Conservation (phyloP, 2,329 filamentous ascomycete genomes). For the Emericellopsis cladophorae region DNA sequence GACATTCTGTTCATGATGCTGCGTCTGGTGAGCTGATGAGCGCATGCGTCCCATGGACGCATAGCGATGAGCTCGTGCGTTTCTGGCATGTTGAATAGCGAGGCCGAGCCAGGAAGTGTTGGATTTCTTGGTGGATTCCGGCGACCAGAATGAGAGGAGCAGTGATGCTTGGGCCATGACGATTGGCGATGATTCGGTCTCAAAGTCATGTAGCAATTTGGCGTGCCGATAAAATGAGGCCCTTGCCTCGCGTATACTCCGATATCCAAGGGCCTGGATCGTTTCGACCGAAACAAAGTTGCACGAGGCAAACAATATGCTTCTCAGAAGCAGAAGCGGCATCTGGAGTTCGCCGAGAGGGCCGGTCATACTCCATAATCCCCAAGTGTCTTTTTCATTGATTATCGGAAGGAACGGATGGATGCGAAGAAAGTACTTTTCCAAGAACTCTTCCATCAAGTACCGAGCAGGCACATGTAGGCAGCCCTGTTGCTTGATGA, state of each 20-base stretch:
- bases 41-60: slow-evolving; percentile 17
- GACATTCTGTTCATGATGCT: slow-evolving; percentile 22
- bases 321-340: no score
- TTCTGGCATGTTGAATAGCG: slow-evolving; percentile 35
- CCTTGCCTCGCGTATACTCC: slow-evolving; percentile 27
- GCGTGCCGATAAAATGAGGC: slow-evolving; percentile 26
- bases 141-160: slow-evolving; percentile 29
- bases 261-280: slow-evolving; percentile 27
- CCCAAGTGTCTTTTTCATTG: slow-evolving; percentile 26
- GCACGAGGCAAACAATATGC: slow-evolving; percentile 25
- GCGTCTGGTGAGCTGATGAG: slow-evolving; percentile 13
- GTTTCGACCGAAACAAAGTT: slow-evolving; percentile 25
- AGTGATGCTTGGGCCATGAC: slow-evolving; percentile 26
- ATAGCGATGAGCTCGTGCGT: slow-evolving; percentile 29
- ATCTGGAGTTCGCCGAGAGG: no score
- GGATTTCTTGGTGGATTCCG: slow-evolving; percentile 18
- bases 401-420: slow-evolving; percentile 29
- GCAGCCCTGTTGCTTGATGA: slow-evolving; percentile 31
- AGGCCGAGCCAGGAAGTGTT: slow-evolving; percentile 36
- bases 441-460: slow-evolving; percentile 32
- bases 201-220: slow-evolving; percentile 29
- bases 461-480: slow-evolving; percentile 26
- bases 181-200: slow-evolving; percentile 26
- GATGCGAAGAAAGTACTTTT: slow-evolving; percentile 32
- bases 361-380: no score